Evolutionary conservation across 2,329 filamentous ascomycete genomes (phyloP).

Genomic region (Phialophora chinensis): DNA sequence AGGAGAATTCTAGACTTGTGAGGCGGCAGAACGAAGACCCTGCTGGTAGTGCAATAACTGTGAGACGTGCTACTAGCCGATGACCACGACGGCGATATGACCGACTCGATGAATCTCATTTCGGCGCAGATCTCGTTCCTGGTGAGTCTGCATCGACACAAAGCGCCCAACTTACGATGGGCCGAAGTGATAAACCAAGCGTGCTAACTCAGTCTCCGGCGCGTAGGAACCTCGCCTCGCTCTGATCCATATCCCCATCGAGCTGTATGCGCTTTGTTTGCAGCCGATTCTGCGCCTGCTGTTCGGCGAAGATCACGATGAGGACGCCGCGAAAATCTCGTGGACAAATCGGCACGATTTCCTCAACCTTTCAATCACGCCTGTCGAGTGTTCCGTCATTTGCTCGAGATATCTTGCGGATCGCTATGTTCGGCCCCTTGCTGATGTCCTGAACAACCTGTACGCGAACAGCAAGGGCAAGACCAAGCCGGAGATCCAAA

Average conservation of each 20-base stretch:
- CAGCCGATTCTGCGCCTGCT: constrained; percentile 87
- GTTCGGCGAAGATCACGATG: constrained; percentile 64
- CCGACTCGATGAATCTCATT: constrained; percentile 40
- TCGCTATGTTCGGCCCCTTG: constrained; percentile 75
- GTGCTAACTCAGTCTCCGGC: not conserved
- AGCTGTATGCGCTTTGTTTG: constrained; percentile 76
- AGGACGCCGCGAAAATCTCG: constrained; percentile 42
- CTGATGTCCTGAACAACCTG: constrained; percentile 62
- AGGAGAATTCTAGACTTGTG: not conserved
- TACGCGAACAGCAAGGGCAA: constrained; percentile 44
- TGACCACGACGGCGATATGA: constrained; percentile 26
- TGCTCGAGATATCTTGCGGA: constrained; percentile 78
- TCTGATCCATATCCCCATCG: constrained; percentile 86
- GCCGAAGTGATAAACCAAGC: not conserved
- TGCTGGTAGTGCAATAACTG: not conserved
- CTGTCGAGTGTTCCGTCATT: constrained; percentile 89
- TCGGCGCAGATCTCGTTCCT: constrained; percentile 41
- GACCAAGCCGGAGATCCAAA: constrained; percentile 64
- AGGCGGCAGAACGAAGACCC: not conserved
- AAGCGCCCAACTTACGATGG: not conserved
- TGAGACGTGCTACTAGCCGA: not conserved
- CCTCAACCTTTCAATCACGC: constrained; percentile 90
- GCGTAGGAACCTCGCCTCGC: constrained; percentile 81
- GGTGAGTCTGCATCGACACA: constrained; percentile 28
- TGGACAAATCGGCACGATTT: constrained; percentile 72